Conservation (phyloP, 1,284 basidiomycete species). For the Waitea zeae region DNA sequence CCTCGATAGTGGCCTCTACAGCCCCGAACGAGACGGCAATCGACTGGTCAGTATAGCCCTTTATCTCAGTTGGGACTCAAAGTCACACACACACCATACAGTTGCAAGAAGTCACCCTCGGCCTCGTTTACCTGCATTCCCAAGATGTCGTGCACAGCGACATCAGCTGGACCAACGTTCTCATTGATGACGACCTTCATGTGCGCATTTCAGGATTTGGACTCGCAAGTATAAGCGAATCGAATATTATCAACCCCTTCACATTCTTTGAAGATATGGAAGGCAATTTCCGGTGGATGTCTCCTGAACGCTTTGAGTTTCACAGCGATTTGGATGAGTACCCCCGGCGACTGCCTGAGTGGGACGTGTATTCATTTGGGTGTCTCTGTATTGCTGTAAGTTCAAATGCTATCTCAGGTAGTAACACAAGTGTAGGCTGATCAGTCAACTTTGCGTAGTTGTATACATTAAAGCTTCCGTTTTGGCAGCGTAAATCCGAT, state of each 20-base stretch:
- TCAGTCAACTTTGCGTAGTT: neutral
- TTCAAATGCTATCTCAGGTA: neutral
- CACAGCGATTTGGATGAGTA: neutral
- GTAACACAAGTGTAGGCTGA: neutral
- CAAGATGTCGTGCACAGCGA: conserved; percentile 1
- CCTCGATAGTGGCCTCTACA: too few species aligned
- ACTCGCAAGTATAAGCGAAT: neutral
- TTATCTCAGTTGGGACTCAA: neutral
- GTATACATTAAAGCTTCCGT: neutral
- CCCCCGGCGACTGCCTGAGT: neutral
- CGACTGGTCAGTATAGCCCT: neutral
- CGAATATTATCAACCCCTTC: neutral
- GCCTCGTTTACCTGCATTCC: conserved; percentile 2
- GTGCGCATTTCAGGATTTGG: conserved; percentile 1
- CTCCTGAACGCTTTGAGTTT: neutral
- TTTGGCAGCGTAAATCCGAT: neutral
- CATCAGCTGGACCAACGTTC: conserved; percentile 1
- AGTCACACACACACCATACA: neutral
- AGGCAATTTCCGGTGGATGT: neutral
- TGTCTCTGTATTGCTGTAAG: conserved; percentile 2
- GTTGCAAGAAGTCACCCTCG: neutral
- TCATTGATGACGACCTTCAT: neutral
- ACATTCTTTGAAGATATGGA: neutral
- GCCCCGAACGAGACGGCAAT: neutral
- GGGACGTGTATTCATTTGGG: conserved; percentile 1